Conservation (phyloP, 805 yeast species). For the Saccharomycopsis oosterbeekiorum region DNA sequence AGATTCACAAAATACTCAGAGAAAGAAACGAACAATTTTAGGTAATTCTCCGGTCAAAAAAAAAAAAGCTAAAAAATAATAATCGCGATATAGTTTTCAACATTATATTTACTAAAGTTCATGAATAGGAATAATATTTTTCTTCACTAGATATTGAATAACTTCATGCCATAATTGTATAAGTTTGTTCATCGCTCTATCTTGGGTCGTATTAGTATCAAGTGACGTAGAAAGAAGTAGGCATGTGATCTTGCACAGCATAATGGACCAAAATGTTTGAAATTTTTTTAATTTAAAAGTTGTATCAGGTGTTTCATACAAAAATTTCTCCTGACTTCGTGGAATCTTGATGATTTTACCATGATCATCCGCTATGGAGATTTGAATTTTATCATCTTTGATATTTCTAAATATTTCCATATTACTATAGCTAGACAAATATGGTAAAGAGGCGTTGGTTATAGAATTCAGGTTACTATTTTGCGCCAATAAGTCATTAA, state of each 20-base stretch:
- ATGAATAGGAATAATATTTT: not conserved
- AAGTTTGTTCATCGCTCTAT: not conserved
- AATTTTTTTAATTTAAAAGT: constrained; percentile 12
- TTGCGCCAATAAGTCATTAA: not conserved
- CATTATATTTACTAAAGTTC: too few relatives aligned
- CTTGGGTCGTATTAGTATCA: not conserved
- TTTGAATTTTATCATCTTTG: not conserved
- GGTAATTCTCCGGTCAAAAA: not conserved
- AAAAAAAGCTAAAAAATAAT: not conserved
- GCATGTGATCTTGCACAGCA: constrained; percentile 2
- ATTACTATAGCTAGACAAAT: not conserved
- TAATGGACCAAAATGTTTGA: constrained; percentile 14
- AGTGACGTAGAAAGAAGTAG: not conserved
- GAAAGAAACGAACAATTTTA: not conserved
- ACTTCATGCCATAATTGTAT: constrained; percentile 9
- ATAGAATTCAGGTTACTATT: not conserved
- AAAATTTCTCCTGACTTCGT: not conserved
- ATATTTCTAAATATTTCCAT: not conserved
- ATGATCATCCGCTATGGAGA: not conserved
- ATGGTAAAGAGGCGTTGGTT: not conserved
- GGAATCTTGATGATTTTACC: constrained; percentile 3
- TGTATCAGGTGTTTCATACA: constrained; percentile 1
- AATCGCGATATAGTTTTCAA: too few relatives aligned
- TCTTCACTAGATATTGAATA: not conserved
- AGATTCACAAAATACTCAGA: not conserved